Evolutionary conservation across 225 moss, liverwort and hornwort species (phyloP).

Genomic region (Rhytidiadelphus loreus): DNA sequence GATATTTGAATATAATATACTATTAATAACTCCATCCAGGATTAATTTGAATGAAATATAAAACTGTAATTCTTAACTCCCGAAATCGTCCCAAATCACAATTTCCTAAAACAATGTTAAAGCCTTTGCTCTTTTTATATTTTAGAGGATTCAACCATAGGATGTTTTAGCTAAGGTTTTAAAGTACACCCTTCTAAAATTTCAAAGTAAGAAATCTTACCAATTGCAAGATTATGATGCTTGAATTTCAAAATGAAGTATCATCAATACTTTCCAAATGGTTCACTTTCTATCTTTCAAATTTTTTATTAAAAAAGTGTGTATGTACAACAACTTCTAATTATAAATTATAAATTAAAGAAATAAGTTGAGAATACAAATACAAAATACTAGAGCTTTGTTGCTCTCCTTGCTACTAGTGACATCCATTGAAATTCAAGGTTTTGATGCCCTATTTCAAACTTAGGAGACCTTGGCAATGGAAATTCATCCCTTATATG

Average conservation of each 20-base stretch:
- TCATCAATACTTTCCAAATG: not conserved
- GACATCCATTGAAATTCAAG: too few species aligned
- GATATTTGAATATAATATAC: rapidly evolving
- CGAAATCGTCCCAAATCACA: rapidly evolving
- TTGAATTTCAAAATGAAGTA: not conserved
- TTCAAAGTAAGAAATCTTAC: not conserved
- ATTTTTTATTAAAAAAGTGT: not conserved
- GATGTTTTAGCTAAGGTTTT: not conserved
- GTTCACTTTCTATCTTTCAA: not conserved
- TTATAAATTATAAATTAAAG: not conserved
- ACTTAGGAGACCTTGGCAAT: too few species aligned
- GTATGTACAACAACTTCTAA: not conserved
- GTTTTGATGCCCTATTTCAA: too few species aligned
- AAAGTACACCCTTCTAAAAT: not conserved
- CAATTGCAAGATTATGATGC: not conserved
- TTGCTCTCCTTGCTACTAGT: too few species aligned
- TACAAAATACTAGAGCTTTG: too few species aligned
- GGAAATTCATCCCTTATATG: too few species aligned
- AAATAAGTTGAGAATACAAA: not conserved
- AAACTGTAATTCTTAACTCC: rapidly evolving
- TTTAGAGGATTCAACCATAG: not conserved
- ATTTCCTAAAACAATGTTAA: not conserved
- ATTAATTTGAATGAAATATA: not conserved
- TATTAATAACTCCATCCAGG: not conserved
- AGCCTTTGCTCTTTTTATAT: not conserved